phyloP scores from a whole-genome alignment of 139 green algal species.

The Chlorella sp. region DNA sequence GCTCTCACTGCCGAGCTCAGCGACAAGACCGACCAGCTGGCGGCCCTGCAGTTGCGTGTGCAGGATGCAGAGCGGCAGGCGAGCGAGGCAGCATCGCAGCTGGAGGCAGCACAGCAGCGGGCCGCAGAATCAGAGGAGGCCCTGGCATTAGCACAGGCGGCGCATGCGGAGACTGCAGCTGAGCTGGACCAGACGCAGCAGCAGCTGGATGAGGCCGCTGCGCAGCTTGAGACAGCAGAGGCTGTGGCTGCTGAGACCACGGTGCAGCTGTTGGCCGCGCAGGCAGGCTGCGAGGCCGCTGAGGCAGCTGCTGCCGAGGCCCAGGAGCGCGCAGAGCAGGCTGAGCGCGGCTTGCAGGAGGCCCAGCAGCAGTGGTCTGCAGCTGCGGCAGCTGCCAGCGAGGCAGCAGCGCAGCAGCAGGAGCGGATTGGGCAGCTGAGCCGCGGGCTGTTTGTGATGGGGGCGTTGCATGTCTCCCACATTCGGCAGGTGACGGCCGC shows the following conservation, averaged over 20 bases:
- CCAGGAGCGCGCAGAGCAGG: background rate
- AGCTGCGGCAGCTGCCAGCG: background rate
- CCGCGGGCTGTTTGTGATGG: slow-evolving; percentile 8
- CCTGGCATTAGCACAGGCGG: slow-evolving; percentile 1
- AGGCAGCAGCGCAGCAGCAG: background rate
- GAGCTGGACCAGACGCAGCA: background rate
- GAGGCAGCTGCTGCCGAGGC: background rate
- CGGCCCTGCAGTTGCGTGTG: background rate
- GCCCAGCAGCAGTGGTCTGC: slow-evolving; percentile 22
- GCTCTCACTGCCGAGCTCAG: slow-evolving; percentile 24
- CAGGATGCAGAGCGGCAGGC: background rate
- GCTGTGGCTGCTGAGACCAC: background rate
- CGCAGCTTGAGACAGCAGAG: background rate
- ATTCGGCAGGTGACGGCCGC: background rate
- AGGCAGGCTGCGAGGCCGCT: background rate
- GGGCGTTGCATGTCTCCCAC: background rate
- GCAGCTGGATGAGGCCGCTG: background rate
- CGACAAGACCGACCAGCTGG: slow-evolving; percentile 27
- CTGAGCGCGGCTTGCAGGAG: background rate
- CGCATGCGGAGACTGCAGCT: background rate
- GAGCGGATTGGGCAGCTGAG: slow-evolving; percentile 3
- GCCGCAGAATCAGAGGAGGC: background rate
- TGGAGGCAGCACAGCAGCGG: background rate
- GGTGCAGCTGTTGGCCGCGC: background rate
- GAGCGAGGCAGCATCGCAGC: background rate